Evolutionary conservation across 2,329 filamentous ascomycete genomes (phyloP).

Genomic region (Fusarium xylarioides): DNA sequence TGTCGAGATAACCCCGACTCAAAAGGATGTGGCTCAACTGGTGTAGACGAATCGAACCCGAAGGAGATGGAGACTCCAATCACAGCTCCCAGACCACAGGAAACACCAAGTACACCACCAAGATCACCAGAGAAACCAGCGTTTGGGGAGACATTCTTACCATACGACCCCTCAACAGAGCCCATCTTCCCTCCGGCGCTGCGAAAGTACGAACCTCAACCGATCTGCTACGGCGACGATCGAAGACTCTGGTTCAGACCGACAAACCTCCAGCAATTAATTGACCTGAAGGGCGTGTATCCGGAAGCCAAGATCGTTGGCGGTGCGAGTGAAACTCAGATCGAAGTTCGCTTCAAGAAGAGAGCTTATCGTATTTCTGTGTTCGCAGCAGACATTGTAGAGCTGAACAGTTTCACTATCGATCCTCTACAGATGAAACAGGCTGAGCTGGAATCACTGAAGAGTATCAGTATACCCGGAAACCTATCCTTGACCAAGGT

Average conservation of each 20-base stretch:
- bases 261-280: neutral
- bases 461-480: neutral
- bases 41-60: neutral
- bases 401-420: neutral
- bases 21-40: neutral
- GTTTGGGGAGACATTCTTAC: neutral
- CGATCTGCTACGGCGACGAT: neutral
- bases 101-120: neutral
- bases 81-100: neutral
- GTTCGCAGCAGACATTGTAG: neutral
- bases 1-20: neutral
- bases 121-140: neutral
- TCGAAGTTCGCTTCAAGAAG: constrained; percentile 2
- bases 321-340: neutral
- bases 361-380: neutral
- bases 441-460: neutral
- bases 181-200: neutral
- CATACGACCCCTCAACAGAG: neutral
- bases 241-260: constrained; percentile 1
- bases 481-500: neutral
- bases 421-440: neutral
- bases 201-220: neutral
- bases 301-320: neutral
- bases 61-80: neutral
- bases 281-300: neutral